Percentiles rank a stretch among this genome's conserved stretches.
Evolutionary conservation across 2,329 filamentous ascomycete species (phyloP).

Genomic region (Aspergillus hortae): DNA sequence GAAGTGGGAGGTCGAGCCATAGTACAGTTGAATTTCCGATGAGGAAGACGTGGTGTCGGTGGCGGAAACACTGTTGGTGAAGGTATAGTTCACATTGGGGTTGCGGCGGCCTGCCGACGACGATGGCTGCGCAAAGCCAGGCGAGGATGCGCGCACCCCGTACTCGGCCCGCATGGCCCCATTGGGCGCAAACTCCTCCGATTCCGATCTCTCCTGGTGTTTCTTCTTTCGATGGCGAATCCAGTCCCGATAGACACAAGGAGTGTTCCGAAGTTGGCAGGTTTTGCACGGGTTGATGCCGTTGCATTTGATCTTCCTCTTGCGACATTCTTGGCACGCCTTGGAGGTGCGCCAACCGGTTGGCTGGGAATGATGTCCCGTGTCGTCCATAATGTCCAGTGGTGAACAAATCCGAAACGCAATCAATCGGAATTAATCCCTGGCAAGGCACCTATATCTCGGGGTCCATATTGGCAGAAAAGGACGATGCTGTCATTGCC

Average conservation of each 20-base stretch:
- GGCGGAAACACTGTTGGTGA: slow-evolving; percentile 46
- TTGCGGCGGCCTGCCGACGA: slow-evolving; percentile 10
- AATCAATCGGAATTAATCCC: not conserved
- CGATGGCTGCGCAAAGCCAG: slow-evolving; percentile 11
- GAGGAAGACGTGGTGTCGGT: slow-evolving; percentile 46
- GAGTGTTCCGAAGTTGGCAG: slow-evolving; percentile 29
- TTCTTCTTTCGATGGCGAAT: slow-evolving; percentile 35
- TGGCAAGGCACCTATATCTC: not conserved
- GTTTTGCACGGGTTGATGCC: slow-evolving; percentile 39
- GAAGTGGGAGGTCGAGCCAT: slow-evolving; percentile 48
- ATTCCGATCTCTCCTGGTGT: slow-evolving; percentile 12
- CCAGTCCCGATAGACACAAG: slow-evolving; percentile 36
- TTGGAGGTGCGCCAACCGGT: slow-evolving; percentile 35
- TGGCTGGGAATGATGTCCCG: slow-evolving; percentile 11
- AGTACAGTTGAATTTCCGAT: slow-evolving; percentile 45
- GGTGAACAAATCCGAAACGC: not conserved
- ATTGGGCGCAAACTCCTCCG: not conserved
- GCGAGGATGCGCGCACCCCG: slow-evolving; percentile 12
- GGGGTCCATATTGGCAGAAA: not conserved
- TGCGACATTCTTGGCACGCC: slow-evolving; percentile 41
- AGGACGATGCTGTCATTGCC: not conserved
- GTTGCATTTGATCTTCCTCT: slow-evolving; percentile 41
- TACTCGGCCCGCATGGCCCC: slow-evolving; percentile 12
- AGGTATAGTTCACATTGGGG: slow-evolving; percentile 21
- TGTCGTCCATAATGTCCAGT: slow-evolving; percentile 21